Evolutionary conservation across 345 rosid species (phyloP).

Genomic region (Arabidopsis arenosa): DNA sequence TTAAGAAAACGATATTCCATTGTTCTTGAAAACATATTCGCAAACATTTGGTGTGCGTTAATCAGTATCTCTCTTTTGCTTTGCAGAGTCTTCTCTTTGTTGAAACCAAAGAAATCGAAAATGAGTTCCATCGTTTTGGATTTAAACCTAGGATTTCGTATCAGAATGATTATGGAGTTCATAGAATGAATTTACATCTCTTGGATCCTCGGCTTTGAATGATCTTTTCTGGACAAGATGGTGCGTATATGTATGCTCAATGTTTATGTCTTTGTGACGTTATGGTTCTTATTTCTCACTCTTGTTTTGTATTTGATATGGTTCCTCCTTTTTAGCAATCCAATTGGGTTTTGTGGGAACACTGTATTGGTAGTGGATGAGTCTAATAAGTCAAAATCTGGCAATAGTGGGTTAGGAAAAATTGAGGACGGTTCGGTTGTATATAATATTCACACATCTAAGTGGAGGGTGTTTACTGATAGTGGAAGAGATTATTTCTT

Average conservation of each 20-base stretch:
- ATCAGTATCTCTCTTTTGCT: no score
- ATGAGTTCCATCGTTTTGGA: no score
- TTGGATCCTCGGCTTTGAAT: constrained; percentile 54
- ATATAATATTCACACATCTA: constrained; percentile 85
- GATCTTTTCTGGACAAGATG: constrained; percentile 49
- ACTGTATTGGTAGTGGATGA: constrained; percentile 58
- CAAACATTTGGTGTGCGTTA: no score
- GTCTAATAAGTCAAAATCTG: constrained; percentile 43
- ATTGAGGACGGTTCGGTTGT: constrained; percentile 78
- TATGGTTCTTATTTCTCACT: not conserved
- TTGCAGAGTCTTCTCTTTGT: no score
- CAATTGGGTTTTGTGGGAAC: constrained; percentile 44
- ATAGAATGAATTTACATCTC: constrained; percentile 33
- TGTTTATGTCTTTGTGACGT: not conserved
- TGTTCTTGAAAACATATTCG: no score
- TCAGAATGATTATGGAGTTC: constrained; percentile 42
- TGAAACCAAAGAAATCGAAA: no score
- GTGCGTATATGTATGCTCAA: constrained; percentile 41
- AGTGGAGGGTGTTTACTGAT: constrained; percentile 97
- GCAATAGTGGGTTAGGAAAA: constrained; percentile 54
- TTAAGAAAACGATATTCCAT: no score
- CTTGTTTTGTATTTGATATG: not conserved
- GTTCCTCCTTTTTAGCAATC: constrained; percentile 23
- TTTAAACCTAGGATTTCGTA: constrained; percentile 24
- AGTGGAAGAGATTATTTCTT: constrained; percentile 77